phyloP scores from a whole-genome alignment of 768 basidiomycete species.

The Hydnomerulius pinastri region DNA sequence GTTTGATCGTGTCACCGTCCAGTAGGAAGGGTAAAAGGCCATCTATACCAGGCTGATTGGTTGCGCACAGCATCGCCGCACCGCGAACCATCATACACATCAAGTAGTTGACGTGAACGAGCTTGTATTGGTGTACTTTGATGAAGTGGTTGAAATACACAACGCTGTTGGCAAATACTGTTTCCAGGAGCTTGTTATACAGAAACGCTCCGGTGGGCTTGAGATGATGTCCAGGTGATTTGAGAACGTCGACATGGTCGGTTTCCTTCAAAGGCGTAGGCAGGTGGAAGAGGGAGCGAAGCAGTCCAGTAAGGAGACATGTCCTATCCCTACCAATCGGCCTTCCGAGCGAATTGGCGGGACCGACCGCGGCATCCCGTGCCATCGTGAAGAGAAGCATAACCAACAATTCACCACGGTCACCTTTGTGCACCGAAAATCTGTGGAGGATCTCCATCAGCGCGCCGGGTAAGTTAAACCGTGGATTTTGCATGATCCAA shows the following conservation, averaged over 20 bases:
- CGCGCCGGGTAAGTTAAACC: too few species aligned
- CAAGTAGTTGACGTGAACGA: constrained; percentile 22
- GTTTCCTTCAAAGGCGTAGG: not conserved
- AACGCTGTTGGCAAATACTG: constrained; percentile 16
- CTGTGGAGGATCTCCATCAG: not conserved
- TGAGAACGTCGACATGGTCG: not conserved
- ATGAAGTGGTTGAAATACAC: constrained; percentile 37
- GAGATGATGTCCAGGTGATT: too few species aligned
- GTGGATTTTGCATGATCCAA: constrained; percentile 17
- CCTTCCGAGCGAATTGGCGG: not conserved
- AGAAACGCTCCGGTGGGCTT: too few species aligned
- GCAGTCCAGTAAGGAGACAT: not conserved
- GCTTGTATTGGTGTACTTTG: constrained; percentile 20
- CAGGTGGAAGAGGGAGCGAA: not conserved
- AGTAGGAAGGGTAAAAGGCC: constrained; percentile 27
- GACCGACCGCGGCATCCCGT: constrained; percentile 19
- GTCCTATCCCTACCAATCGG: not conserved
- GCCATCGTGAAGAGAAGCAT: constrained; percentile 22
- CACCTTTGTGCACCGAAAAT: constrained; percentile 21
- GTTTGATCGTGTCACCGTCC: not conserved
- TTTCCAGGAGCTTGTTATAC: constrained; percentile 10
- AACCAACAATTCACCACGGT: constrained; percentile 24
- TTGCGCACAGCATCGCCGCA: constrained; percentile 29
- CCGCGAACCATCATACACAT: constrained; percentile 24
- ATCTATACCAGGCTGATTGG: constrained; percentile 23